Evolutionary conservation across 2,329 filamentous ascomycete species (phyloP).

Genomic region (Canariomyces notabilis): DNA sequence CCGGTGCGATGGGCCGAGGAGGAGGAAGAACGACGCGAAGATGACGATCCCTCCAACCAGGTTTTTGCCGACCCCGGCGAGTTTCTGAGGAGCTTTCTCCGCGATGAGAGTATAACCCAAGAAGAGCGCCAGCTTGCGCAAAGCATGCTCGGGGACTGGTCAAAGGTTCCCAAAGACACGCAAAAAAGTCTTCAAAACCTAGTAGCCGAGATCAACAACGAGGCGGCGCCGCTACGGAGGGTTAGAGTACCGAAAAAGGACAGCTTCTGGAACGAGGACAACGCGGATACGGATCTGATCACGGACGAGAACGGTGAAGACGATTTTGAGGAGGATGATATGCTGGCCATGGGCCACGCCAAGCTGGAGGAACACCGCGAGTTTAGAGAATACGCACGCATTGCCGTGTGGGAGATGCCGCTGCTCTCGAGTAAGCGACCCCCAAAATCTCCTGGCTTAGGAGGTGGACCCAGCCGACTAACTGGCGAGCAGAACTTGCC

Average conservation of each 20-base stretch:
- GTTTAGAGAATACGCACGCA: constrained; percentile 77
- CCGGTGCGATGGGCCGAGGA: constrained; percentile 12
- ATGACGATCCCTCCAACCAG: constrained; percentile 10
- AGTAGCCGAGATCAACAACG: constrained; percentile 18
- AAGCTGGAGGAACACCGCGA: constrained; percentile 87
- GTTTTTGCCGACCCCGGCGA: constrained; percentile 17
- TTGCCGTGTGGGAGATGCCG: constrained; percentile 95
- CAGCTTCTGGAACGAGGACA: constrained; percentile 47
- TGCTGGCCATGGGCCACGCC: constrained; percentile 74
- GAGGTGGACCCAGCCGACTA: constrained; percentile 9
- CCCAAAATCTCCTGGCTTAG: not conserved
- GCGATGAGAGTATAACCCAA: constrained; percentile 19
- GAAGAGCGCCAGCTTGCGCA: constrained; percentile 20
- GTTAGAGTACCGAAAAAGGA: constrained; percentile 27
- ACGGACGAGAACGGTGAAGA: constrained; percentile 51
- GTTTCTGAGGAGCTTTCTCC: constrained; percentile 12
- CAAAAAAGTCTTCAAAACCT: constrained; percentile 16
- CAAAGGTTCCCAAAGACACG: constrained; percentile 12
- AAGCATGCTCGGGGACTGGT: constrained; percentile 20
- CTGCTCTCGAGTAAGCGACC: constrained; percentile 68
- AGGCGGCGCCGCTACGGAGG: constrained; percentile 25
- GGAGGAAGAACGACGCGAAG: constrained; percentile 9
- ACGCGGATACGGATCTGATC: constrained; percentile 42
- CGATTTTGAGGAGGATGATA: constrained; percentile 74
- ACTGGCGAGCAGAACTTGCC: constrained; percentile 59